phyloP scores from a whole-genome alignment of 306 rosid species.

The Cucumis cinereus region DNA sequence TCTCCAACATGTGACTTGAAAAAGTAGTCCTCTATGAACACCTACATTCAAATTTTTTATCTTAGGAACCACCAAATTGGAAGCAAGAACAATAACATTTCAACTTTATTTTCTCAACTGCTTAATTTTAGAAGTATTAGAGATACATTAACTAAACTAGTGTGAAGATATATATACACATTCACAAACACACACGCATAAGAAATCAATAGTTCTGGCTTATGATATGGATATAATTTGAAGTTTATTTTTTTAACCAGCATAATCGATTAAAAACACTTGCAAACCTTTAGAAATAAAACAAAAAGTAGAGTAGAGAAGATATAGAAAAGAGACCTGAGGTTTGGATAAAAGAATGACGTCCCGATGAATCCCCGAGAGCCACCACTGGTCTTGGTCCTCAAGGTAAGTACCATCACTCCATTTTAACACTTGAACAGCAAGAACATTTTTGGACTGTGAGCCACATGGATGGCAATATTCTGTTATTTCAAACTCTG shows the following conservation, averaged over 20 bases:
- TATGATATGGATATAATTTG: neutral
- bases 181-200: neutral
- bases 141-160: neutral
- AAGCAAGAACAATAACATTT: neutral
- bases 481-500: constrained; percentile 89
- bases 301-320: neutral
- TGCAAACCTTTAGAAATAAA: neutral
- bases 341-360: constrained; percentile 92
- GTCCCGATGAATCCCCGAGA: constrained; percentile 91
- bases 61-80: neutral
- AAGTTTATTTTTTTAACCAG: neutral
- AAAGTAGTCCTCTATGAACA: constrained; percentile 68
- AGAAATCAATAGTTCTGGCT: neutral
- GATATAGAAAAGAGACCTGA: constrained; percentile 27
- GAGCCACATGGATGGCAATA: constrained; percentile 68
- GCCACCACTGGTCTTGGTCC: constrained; percentile 97
- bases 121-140: neutral
- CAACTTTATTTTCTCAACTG: neutral
- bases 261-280: neutral
- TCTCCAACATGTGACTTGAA: constrained; percentile 67
- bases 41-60: constrained; percentile 29
- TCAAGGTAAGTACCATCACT: constrained; percentile 94
- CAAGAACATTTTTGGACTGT: constrained; percentile 51
- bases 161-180: too few relatives aligned
- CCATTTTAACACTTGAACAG: constrained; percentile 94